phyloP scores from a whole-genome alignment of 306 rosid genomes.

The Lathyrus tuberosus region DNA sequence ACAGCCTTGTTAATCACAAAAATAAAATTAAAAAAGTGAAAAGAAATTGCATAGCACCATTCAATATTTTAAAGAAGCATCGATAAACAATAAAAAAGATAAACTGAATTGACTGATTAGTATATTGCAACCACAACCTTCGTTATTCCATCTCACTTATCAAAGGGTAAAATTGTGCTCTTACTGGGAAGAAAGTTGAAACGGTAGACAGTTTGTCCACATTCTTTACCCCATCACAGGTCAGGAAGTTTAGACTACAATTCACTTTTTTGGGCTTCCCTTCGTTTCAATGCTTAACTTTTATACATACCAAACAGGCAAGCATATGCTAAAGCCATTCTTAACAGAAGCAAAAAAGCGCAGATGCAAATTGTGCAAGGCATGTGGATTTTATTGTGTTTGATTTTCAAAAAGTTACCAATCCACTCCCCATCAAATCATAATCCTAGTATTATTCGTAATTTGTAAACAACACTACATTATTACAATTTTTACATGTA shows the following conservation, averaged over 20 bases:
- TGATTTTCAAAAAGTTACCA: not conserved
- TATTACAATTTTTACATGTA: too few relatives aligned
- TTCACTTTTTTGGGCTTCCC: not conserved
- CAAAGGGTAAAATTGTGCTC: not conserved
- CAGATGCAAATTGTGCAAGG: not conserved
- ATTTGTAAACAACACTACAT: too few relatives aligned
- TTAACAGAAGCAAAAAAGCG: not conserved
- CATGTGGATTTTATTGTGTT: not conserved
- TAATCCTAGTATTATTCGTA: too few relatives aligned
- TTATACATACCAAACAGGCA: not conserved
- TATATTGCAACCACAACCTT: slow-evolving; percentile 1
- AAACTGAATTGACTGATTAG: not conserved
- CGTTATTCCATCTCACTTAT: not conserved
- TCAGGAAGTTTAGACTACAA: not conserved
- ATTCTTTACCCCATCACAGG: too few relatives aligned
- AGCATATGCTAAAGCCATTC: not conserved
- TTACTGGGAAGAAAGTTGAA: too few relatives aligned
- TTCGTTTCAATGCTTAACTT: not conserved
- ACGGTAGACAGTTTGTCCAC: too few relatives aligned
- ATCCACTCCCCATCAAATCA: too few relatives aligned
- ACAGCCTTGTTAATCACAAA: not conserved
- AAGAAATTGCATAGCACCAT: not conserved
- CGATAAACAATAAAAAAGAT: not conserved
- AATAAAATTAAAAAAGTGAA: not conserved
- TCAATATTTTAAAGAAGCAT: not conserved